Evolutionary conservation across 257 asterid genomes (phyloP).

Genomic region (Anisodus tanguticus): DNA sequence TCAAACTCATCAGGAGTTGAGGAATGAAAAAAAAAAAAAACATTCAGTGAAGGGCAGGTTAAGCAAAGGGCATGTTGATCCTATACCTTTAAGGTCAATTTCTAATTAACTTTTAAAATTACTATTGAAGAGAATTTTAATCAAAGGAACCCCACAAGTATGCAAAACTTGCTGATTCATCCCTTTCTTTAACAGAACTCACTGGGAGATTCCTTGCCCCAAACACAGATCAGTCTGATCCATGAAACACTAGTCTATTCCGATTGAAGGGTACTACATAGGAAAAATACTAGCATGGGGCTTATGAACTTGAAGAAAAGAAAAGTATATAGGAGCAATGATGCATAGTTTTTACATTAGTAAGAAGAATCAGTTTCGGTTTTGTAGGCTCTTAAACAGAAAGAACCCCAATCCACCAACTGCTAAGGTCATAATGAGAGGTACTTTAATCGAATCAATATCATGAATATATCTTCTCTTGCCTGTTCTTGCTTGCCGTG

Average conservation of each 20-base stretch:
- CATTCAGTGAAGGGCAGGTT: not conserved
- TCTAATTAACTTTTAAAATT: not conserved
- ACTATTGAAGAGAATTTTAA: not conserved
- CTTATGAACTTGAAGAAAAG: not conserved
- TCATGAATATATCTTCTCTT: constrained; percentile 32
- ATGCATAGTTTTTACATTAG: not conserved
- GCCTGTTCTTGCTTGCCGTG: constrained; percentile 28
- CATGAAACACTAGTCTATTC: constrained; percentile 26
- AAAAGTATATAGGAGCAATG: not conserved
- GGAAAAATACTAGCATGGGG: not conserved
- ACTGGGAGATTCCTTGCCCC: constrained; percentile 21
- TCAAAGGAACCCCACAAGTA: constrained; percentile 12
- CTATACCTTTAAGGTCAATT: not conserved
- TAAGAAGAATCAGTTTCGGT: constrained; percentile 37
- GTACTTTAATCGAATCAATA: constrained; percentile 34
- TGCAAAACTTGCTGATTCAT: constrained; percentile 24
- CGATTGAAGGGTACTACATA: constrained; percentile 28
- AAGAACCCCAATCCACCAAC: constrained; percentile 49
- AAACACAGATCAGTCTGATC: constrained; percentile 29
- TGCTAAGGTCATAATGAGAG: constrained; percentile 40
- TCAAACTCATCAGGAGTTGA: too few species aligned
- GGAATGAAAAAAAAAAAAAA: too few species aligned
- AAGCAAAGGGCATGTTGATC: not conserved
- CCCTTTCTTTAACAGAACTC: constrained; percentile 27
- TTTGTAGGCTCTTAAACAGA: constrained; percentile 36